Evolutionary conservation across 2,329 filamentous ascomycete genomes (phyloP).

Genomic region (Xylariales sp.): DNA sequence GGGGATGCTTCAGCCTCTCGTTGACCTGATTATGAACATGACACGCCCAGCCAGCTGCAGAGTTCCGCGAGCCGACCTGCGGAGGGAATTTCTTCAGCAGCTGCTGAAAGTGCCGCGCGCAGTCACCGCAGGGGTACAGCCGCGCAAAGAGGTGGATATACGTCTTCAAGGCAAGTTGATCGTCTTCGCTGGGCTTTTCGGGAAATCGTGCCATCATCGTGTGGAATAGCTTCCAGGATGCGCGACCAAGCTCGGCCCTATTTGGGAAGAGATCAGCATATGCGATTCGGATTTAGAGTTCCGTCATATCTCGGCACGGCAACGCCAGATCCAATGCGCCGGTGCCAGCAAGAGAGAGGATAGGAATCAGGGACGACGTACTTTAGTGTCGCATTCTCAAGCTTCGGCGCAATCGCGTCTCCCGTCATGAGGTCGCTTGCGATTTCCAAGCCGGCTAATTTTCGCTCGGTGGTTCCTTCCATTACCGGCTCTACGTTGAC

Average conservation of each 20-base stretch:
- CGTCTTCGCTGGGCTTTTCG: constrained; percentile 57
- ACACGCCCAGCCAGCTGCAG: constrained; percentile 64
- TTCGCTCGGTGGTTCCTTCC: constrained; percentile 16
- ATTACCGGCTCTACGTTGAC: constrained; percentile 6
- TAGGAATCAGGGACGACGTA: constrained; percentile 32
- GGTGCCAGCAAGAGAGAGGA: neutral
- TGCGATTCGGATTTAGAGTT: neutral
- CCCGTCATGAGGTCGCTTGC: constrained; percentile 54
- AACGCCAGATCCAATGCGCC: neutral
- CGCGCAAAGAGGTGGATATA: constrained; percentile 63
- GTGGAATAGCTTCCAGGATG: constrained; percentile 66
- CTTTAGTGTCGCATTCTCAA: constrained; percentile 80
- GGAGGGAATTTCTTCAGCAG: constrained; percentile 59
- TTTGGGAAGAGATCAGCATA: neutral
- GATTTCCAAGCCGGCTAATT: constrained; percentile 37
- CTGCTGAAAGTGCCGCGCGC: constrained; percentile 61
- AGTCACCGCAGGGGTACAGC: constrained; percentile 68
- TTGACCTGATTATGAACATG: constrained; percentile 66
- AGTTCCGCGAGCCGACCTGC: constrained; percentile 58
- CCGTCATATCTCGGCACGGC: neutral
- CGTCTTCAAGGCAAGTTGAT: constrained; percentile 57
- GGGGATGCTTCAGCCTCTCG: constrained; percentile 53
- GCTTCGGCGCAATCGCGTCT: constrained; percentile 70
- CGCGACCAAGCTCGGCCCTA: constrained; percentile 61
- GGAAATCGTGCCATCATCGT: constrained; percentile 68